Conservation (phyloP, 2,329 filamentous ascomycete genomes). For the Lachnellula arida region DNA sequence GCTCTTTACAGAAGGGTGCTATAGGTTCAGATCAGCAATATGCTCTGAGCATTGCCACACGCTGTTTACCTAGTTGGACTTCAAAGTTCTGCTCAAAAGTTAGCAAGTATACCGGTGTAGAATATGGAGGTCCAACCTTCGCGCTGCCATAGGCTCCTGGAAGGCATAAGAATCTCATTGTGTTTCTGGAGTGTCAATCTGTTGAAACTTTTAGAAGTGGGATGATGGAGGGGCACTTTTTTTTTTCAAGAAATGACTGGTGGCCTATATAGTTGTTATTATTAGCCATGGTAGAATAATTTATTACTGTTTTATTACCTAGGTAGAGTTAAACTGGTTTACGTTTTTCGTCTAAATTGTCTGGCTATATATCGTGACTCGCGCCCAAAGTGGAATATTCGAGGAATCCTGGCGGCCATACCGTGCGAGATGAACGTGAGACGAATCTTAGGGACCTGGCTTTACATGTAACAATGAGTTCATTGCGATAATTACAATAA, state of each 20-base stretch:
- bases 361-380: too few species aligned
- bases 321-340: too few species aligned
- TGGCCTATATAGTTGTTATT: not conserved
- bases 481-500: too few species aligned
- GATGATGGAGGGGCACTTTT: not conserved
- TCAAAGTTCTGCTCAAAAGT: constrained; percentile 45
- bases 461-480: too few species aligned
- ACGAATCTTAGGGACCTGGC: too few species aligned
- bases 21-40: not conserved
- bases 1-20: constrained; percentile 45
- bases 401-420: too few species aligned
- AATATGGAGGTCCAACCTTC: constrained; percentile 33
- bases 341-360: too few species aligned
- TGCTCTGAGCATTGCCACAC: not conserved
- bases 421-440: too few species aligned
- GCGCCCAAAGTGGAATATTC: too few species aligned
- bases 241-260: not conserved
- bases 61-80: constrained; percentile 43
- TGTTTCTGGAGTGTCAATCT: not conserved
- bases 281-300: too few species aligned
- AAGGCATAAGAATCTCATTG: constrained; percentile 53
- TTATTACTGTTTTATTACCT: too few species aligned
- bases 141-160: constrained; percentile 55
- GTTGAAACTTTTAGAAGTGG: not conserved
- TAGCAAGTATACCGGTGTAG: not conserved